Conservation (phyloP, 116 monocot species). For the Cymodocea nodosa region DNA sequence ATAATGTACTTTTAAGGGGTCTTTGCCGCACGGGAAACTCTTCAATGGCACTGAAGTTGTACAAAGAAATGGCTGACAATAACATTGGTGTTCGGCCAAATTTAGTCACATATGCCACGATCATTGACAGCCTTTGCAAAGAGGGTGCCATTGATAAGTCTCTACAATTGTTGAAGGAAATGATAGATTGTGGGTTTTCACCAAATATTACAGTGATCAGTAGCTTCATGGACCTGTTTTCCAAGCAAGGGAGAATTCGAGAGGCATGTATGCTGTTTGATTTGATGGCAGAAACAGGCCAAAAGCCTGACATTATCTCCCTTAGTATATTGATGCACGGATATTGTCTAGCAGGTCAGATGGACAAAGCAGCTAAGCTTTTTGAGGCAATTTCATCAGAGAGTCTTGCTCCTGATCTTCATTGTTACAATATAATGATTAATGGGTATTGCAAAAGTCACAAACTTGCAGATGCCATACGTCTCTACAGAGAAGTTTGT, state of each 20-base stretch:
- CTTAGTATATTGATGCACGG: slow-evolving; percentile 21
- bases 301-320: slow-evolving; percentile 9
- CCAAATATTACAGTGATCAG: slow-evolving; percentile 22
- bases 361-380: slow-evolving; percentile 17
- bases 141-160: slow-evolving; percentile 17
- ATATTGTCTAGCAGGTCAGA: slow-evolving; percentile 13
- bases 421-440: slow-evolving; percentile 20
- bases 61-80: slow-evolving; percentile 3
- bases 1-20: slow-evolving; percentile 17
- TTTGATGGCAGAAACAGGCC: slow-evolving; percentile 12
- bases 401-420: slow-evolving; percentile 7
- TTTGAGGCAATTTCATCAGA: slow-evolving; percentile 6
- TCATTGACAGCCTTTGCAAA: slow-evolving; percentile 26
- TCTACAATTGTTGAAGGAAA: slow-evolving; percentile 16
- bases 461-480: slow-evolving; percentile 18
- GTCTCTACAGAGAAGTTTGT: slow-evolving; percentile 12
- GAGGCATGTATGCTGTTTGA: slow-evolving; percentile 23
- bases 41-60: slow-evolving; percentile 10
- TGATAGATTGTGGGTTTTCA: slow-evolving; percentile 23
- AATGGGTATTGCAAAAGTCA: slow-evolving; percentile 18
- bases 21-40: slow-evolving; percentile 11
- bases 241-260: slow-evolving; percentile 17
- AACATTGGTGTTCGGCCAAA: slow-evolving; percentile 8
- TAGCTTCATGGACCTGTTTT: slow-evolving; percentile 24
- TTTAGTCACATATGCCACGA: slow-evolving; percentile 18